Evolutionary conservation across 106 monocot genomes (phyloP), one percentile per base, ranked within the genome.

Genomic region (Allium sativum): DNA sequence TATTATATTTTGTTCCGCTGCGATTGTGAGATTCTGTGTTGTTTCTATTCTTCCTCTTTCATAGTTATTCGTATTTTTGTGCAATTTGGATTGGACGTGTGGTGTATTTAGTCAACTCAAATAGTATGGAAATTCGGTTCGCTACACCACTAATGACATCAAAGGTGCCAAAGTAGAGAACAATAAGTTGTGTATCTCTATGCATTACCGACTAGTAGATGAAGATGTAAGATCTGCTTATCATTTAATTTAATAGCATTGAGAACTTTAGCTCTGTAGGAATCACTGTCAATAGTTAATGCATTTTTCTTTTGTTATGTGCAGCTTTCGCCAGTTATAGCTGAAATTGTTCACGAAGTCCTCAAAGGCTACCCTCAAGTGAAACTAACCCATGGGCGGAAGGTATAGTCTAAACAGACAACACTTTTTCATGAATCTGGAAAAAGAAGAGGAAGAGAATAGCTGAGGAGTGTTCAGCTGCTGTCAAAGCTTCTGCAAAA

Each of bases 131-230:
- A n/a, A n/a, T n/a, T n/a, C n/a, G n/a, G n/a, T n/a, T n/a, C n/a
- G n/a, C n/a, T n/a, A n/a, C n/a, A 82, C 56, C 57, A 80, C 80
- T n/a, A 80, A 73, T 40, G 82, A 68, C 22, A 80, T 90, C 14
- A 40, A 70, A 13, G 85, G 90, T 18, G 71, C 82, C 8, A 85
- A 70, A 55, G 77, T 90, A 43, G 90, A 90, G 70, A 80, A 90
- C 53, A 90, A 90, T 52, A 90, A 82, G 53, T 90, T 85, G 57
- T 90, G 90, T 54, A 80, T 85, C 21, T 90, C 84, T 62, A 84
- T 93, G 58, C 93, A 93, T 78, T 93, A 93, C 62, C 93, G 93
- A 22, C 65, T 72, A 11, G 88, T 93, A 60, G 80, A 88, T 55
- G 62, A 70, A 72, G 74, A 79, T 81, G 92, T 87, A 70, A 52